Percentiles rank a stretch among this genome's conserved stretches.
These are phyloP conservation scores for Schwanniomyces occidentalis DNA, from an alignment of 805 yeast genomes.

Conservation along the genomic window DNA sequence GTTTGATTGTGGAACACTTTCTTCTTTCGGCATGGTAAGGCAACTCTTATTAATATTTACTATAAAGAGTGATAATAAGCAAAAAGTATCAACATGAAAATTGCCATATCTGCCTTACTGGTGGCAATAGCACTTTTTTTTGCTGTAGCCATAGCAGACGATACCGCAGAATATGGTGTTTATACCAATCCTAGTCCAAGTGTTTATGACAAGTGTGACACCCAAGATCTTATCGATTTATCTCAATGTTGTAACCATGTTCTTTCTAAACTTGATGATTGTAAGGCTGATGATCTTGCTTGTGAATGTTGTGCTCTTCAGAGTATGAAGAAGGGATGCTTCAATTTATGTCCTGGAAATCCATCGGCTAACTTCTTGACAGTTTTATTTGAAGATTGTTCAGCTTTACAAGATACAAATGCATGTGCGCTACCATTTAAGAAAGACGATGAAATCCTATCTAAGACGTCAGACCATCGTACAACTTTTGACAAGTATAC, in stretches of 20 bases:
- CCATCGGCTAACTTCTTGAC: constrained; percentile 48
- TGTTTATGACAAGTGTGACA: constrained; percentile 39
- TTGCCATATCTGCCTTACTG: too few species aligned
- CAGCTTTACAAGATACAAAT: constrained; percentile 47
- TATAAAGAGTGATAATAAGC: too few species aligned
- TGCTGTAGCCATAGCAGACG: not conserved
- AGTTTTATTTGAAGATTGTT: constrained; percentile 47
- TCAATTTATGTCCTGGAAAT: constrained; percentile 49
- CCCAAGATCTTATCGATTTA: constrained; percentile 43
- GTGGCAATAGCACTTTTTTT: too few species aligned
- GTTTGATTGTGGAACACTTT: too few species aligned
- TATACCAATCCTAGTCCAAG: constrained; percentile 50
- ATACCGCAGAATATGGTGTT: constrained; percentile 21
- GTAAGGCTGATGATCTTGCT: constrained; percentile 54
- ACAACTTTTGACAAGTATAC: constrained; percentile 5
- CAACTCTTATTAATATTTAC: too few species aligned
- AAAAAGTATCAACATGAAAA: too few species aligned
- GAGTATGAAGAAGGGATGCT: constrained; percentile 46
- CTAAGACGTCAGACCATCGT: too few species aligned
- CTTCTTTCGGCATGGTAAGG: too few species aligned
- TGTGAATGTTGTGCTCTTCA: constrained; percentile 60
- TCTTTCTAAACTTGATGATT: constrained; percentile 45
- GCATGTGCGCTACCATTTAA: constrained; percentile 53
- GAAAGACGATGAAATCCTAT: constrained; percentile 44
- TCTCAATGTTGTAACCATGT: constrained; percentile 49